These are phyloP conservation scores for Solanum commersonii DNA, from an alignment of 257 asterid species.

Conservation along the genomic window DNA sequence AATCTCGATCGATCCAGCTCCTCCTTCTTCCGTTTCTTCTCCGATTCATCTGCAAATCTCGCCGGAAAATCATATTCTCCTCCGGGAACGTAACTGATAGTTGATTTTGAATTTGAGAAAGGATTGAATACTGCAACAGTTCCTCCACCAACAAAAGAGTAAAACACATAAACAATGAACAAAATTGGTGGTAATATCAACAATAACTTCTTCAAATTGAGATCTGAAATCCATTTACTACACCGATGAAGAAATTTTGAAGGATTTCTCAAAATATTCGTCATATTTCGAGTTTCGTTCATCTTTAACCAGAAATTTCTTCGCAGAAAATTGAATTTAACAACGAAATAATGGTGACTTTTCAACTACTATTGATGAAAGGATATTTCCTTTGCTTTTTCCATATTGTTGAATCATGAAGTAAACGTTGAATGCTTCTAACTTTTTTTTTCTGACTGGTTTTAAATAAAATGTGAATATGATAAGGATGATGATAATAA, in stretches of 20 bases:
- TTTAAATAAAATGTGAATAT: background rate
- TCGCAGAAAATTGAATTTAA: background rate
- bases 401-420: background rate
- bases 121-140: background rate
- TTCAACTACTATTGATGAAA: background rate
- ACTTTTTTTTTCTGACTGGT: background rate
- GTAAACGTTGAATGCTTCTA: background rate
- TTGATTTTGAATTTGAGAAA: background rate
- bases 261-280: background rate
- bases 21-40: background rate
- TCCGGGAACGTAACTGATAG: background rate
- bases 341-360: background rate
- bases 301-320: too few species aligned
- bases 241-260: background rate
- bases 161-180: background rate
- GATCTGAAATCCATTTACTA: background rate
- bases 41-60: background rate
- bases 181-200: background rate
- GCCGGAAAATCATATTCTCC: background rate
- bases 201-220: background rate
- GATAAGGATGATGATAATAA: background rate
- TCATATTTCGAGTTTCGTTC: background rate
- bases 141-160: background rate
- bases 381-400: background rate
- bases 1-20: slow-evolving; percentile 41